Base-by-base conservation (phyloP, 2,329 filamentous ascomycete genomes). In the Fusarium sp. region DNA sequence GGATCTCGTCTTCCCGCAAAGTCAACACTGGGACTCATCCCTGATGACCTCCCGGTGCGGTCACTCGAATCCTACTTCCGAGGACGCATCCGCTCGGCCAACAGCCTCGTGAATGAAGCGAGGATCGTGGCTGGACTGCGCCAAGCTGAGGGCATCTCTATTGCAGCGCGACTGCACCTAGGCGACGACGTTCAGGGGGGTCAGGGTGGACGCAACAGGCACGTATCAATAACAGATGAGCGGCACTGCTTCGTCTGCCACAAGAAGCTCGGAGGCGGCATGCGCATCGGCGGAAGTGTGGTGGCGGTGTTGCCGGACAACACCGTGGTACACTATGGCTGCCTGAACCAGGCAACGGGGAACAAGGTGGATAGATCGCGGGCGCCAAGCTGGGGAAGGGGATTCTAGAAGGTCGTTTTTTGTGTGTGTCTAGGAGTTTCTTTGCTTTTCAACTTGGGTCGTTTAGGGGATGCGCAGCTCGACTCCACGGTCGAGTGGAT, bases 11-110 rank as follows among this genome's bases (percentile, higher is more conserved):
- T 99, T 7, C 96, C 97, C 0, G 95, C 96, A 0, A 90, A 91
- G 6, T 96, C 94, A 36, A 97, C 96, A 0, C 87, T 99, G 9
- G 91, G 93, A 22, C 88, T 99, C 24, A 95, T 99, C 51, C 96
- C 96, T 0, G 89, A 94, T 68, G 87, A 90, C 5, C 89, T 98
- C 9, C 92, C 94, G 0, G 90, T 98, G 9, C 86, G 88, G 40
- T 90, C 96, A 66, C 89, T 99, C 0, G 93, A 95, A 78, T 92
- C 92, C 16, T 99, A 99, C 83, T 98, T 99, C 86, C 91, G 92
- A 40, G 95, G 95, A 12, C 92, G 96, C 24, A 98, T 98, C 77
- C 92, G 96, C 22, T 91, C 92, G 12, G 94, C 94, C 61, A 98
- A 95, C 77, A 93, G 92, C 27, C 88, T 93, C 1, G 88, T 96